Conservation (phyloP, 495 filamentous ascomycete species). For the Apiosordaria backusii region DNA sequence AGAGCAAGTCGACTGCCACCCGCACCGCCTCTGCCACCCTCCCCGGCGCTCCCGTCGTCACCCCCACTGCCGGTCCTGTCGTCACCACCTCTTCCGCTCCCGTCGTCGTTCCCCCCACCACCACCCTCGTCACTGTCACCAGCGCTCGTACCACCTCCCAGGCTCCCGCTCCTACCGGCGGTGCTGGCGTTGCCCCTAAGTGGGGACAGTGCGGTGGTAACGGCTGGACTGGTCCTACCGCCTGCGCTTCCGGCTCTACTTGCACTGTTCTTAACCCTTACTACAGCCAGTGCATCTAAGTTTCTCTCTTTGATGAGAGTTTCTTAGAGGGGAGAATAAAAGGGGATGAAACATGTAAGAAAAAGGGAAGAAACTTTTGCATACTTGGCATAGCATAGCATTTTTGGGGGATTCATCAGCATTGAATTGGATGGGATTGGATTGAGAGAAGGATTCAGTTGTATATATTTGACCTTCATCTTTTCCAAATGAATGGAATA, state of each 20-base stretch:
- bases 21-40: slow-evolving; percentile 36
- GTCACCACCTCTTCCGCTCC: slow-evolving; percentile 28
- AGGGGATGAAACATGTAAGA: background rate
- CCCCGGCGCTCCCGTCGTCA: slow-evolving; percentile 27
- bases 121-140: slow-evolving; percentile 24
- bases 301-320: background rate
- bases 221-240: slow-evolving; percentile 46
- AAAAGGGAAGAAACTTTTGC: background rate
- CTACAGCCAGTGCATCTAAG: slow-evolving; percentile 49
- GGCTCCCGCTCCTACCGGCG: slow-evolving; percentile 23
- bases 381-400: background rate
- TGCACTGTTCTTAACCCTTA: slow-evolving; percentile 48
- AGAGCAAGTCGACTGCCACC: slow-evolving; percentile 35
- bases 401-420: background rate
- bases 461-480: background rate
- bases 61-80: slow-evolving; percentile 25
- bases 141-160: slow-evolving; percentile 28
- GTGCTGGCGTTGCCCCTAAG: slow-evolving; percentile 32
- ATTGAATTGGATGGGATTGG: background rate
- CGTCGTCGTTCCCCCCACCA: slow-evolving; percentile 22
- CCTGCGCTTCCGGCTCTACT: slow-evolving; percentile 42
- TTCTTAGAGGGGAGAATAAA: background rate
- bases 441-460: background rate
- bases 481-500: background rate
- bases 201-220: slow-evolving; percentile 54